phyloP scores from a whole-genome alignment of 208 protist genomes.

The Leptomonas pyrrhocoris region DNA sequence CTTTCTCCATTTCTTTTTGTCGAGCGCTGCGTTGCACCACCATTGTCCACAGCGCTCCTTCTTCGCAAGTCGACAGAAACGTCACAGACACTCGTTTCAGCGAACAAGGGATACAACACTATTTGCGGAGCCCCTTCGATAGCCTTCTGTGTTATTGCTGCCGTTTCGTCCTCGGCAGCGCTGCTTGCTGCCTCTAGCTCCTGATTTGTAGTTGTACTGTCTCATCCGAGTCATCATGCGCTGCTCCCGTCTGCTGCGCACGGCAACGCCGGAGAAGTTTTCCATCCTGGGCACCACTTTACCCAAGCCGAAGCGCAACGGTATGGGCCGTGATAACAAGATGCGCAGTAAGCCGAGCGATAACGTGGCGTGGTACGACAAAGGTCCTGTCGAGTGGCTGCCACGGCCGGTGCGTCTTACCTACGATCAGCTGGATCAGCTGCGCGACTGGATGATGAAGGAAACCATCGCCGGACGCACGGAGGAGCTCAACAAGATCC shows the following conservation, averaged over 20 bases:
- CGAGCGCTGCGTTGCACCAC: too few relatives aligned
- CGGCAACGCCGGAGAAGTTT: conserved; percentile 81
- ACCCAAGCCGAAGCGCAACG: conserved; percentile 64
- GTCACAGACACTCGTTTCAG: too few relatives aligned
- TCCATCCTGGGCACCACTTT: conserved; percentile 76
- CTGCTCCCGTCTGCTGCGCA: conserved; percentile 38
- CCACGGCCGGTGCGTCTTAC: conserved; percentile 84
- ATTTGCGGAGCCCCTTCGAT: too few relatives aligned
- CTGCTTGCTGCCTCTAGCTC: conserved; percentile 3
- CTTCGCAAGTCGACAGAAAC: too few relatives aligned
- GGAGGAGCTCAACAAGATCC: conserved; percentile 77
- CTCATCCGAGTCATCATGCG: conserved; percentile 32
- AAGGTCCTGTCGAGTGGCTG: conserved; percentile 90
- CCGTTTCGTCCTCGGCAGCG: background rate
- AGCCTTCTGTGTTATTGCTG: background rate
- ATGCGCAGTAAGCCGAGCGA: conserved; percentile 90
- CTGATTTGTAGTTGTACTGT: background rate
- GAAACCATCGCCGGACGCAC: conserved; percentile 74
- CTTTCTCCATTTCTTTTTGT: too few relatives aligned
- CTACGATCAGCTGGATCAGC: conserved; percentile 78
- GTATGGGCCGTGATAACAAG: conserved; percentile 80
- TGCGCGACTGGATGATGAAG: conserved; percentile 91
- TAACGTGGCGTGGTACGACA: conserved; percentile 91
- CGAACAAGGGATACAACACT: too few relatives aligned
- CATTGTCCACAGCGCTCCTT: too few relatives aligned